Evolutionary conservation across 2,329 filamentous ascomycete species (phyloP).

Genomic region (Clarireedia homoeocarpa): DNA sequence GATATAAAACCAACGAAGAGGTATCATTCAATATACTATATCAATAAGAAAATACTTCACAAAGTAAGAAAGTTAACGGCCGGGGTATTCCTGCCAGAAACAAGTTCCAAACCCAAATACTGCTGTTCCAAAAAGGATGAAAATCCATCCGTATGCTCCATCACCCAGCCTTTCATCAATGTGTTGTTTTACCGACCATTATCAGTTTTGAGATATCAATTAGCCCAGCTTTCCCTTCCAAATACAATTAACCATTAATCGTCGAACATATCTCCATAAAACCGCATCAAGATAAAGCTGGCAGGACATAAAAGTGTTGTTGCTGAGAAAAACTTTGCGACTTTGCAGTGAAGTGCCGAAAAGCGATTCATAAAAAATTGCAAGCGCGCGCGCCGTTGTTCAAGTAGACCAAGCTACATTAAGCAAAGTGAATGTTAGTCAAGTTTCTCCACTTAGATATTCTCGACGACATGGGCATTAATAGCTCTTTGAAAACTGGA

Average conservation of each 20-base stretch:
- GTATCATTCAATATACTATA: not conserved
- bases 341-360: not conserved
- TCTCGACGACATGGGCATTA: slow-evolving; percentile 75
- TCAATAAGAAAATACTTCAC: not conserved
- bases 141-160: not conserved
- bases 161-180: not conserved
- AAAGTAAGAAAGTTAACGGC: not conserved
- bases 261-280: not conserved
- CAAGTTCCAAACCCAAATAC: too few relatives aligned
- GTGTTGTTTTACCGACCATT: not conserved
- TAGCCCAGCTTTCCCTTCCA: not conserved
- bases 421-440: slow-evolving; percentile 19
- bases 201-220: not conserved
- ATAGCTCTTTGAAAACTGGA: slow-evolving; percentile 69
- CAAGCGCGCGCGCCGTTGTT: not conserved
- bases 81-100: not conserved
- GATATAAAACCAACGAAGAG: not conserved
- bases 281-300: not conserved
- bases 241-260: too few relatives aligned
- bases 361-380: not conserved
- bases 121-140: not conserved
- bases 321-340: not conserved
- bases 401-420: slow-evolving; percentile 27
- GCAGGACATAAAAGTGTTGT: not conserved
- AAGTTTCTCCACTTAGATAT: slow-evolving; percentile 51